Base-by-base conservation (phyloP, 306 rosid species). In the Dryas octopetala region DNA sequence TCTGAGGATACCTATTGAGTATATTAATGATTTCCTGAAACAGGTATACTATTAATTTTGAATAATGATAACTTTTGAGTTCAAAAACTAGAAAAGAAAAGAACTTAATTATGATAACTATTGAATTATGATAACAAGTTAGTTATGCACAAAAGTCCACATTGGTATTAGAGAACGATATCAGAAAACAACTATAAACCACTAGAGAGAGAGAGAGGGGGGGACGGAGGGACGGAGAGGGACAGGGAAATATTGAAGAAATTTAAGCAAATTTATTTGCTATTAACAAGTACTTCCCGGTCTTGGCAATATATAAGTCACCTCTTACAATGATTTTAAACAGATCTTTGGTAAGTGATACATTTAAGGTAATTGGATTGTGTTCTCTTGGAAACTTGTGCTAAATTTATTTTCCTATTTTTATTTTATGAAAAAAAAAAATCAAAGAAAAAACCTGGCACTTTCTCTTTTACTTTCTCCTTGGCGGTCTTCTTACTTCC, bases 391-490 rank as follows among this genome's bases (percentile, higher is more conserved):
- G 68, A 19, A 62, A 13, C 17, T 62, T 41, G 11, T 62, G 19
- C 62, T 53, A 48, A 48, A 64, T 51, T 11, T 32, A 32, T 46
- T 66, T 57, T 57, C 45, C 47, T 44, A 26, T 45, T 55, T 40
- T 14, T 47, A 14, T 10, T 28, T 6, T 14, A 5, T 10, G 14
- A 19, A 32, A 11, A 57, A 11, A 53, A 10, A 55, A 55, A 73
- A 19, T 44, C 62, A 45, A 72, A 60, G 49, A 61, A 65, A 52
- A 70, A 74, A 89, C 96, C 96, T 84, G 83, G 69, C 44, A 68
- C 53, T 60, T 82, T 83, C 49, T 72, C 84, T 66, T 23, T 53
- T 11, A 40, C 40, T 49, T 72, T 86, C 81, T 81, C 79, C 80
- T 70, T 79, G 70, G 48, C 74, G 1, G 84, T 77, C 76, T 78